These are phyloP conservation scores for Sarocladium oryzae DNA, from an alignment of 2,329 filamentous ascomycete species.

Conservation along the genomic window DNA sequence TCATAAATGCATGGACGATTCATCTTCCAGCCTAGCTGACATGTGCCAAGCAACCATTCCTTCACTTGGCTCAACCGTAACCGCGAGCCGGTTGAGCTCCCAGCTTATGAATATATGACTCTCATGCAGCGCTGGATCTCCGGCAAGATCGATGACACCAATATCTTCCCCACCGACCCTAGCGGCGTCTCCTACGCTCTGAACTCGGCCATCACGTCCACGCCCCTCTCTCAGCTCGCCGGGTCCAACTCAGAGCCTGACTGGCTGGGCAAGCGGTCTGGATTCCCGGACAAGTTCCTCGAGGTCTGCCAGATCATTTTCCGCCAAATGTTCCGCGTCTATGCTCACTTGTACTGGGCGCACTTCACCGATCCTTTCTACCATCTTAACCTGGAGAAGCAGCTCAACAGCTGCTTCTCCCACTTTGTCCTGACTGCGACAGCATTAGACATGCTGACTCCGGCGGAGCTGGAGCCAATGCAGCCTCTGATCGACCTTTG, in stretches of 20 bases:
- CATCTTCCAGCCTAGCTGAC: neutral
- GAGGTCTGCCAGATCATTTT: slow-evolving; percentile 90
- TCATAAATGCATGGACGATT: no score
- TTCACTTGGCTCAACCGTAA: slow-evolving; percentile 94
- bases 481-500: slow-evolving; percentile 89
- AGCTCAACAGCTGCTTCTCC: slow-evolving; percentile 81
- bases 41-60: slow-evolving; percentile 69
- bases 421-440: slow-evolving; percentile 78
- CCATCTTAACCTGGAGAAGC: slow-evolving; percentile 72
- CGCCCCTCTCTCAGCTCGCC: slow-evolving; percentile 56
- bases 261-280: slow-evolving; percentile 88
- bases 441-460: slow-evolving; percentile 75
- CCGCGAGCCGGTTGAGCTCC: slow-evolving; percentile 82
- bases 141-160: slow-evolving; percentile 85
- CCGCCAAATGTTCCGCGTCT: slow-evolving; percentile 97
- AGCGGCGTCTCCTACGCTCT: slow-evolving; percentile 60
- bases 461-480: slow-evolving; percentile 92
- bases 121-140: slow-evolving; percentile 97
- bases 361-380: slow-evolving; percentile 84
- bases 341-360: slow-evolving; percentile 95
- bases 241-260: slow-evolving; percentile 51
- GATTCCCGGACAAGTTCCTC: slow-evolving; percentile 86
- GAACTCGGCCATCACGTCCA: slow-evolving; percentile 51
- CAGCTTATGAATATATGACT: slow-evolving; percentile 88
- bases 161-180: slow-evolving; percentile 84